Conservation (phyloP, 805 yeast species). For the Candida railenensis region DNA sequence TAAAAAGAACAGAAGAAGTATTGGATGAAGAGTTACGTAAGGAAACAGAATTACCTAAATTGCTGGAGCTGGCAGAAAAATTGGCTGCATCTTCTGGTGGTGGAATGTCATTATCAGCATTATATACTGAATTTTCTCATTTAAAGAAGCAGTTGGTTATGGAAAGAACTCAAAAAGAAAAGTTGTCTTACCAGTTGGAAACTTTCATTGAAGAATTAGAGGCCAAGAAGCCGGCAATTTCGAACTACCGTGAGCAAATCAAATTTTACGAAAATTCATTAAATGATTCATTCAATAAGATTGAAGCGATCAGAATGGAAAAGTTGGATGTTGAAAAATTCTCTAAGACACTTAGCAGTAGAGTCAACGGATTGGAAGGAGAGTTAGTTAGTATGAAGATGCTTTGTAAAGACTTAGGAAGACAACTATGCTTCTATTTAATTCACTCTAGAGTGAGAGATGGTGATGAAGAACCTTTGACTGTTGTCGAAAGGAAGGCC, state of each 20-base stretch:
- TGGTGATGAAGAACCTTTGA: slow-evolving; percentile 58
- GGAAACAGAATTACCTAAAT: slow-evolving; percentile 38
- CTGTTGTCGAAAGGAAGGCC: slow-evolving; percentile 62
- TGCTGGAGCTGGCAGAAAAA: slow-evolving; percentile 57
- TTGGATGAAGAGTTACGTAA: slow-evolving; percentile 37
- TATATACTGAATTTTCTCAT: slow-evolving; percentile 62
- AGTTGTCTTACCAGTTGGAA: slow-evolving; percentile 69
- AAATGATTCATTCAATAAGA: slow-evolving; percentile 49
- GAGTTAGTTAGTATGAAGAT: slow-evolving; percentile 51
- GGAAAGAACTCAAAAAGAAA: slow-evolving; percentile 70
- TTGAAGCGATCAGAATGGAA: slow-evolving; percentile 56
- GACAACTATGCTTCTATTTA: slow-evolving; percentile 75
- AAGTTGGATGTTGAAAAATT: slow-evolving; percentile 43
- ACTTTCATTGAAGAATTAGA: slow-evolving; percentile 74
- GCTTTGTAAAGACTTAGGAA: slow-evolving; percentile 70
- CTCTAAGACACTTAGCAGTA: slow-evolving; percentile 29
- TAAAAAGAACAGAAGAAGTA: slow-evolving; percentile 40
- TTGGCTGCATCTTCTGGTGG: slow-evolving; percentile 42
- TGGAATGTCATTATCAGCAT: slow-evolving; percentile 63
- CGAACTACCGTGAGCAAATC: slow-evolving; percentile 58
- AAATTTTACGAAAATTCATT: slow-evolving; percentile 54
- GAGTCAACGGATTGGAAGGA: slow-evolving; percentile 41
- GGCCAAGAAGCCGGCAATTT: slow-evolving; percentile 71
- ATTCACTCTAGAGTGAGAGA: slow-evolving; percentile 62
- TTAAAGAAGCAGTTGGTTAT: slow-evolving; percentile 64